A percentile compares a stretch with the other conserved stretches of the same genome.
Evolutionary conservation across 1,139 yeast species (phyloP).

Genomic region (Hemisphaericaspora lyxosophila): DNA sequence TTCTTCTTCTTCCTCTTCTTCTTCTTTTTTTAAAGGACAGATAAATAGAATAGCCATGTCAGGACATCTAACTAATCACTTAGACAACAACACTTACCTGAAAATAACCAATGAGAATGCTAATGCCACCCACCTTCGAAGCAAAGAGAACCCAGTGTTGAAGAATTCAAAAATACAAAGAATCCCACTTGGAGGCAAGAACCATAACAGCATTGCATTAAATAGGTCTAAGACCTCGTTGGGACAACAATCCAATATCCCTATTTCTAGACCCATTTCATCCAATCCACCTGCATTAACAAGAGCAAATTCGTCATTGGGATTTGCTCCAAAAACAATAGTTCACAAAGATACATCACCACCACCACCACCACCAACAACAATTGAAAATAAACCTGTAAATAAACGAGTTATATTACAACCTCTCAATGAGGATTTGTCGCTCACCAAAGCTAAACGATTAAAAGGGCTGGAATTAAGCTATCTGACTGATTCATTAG

Average conservation of each 20-base stretch:
- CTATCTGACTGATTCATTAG: constrained; percentile 11
- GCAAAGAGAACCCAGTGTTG: constrained; percentile 3
- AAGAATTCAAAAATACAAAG: constrained; percentile 17
- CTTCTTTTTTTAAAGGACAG: not conserved
- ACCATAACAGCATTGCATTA: constrained; percentile 36
- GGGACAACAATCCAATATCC: constrained; percentile 14
- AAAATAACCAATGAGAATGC: constrained; percentile 6
- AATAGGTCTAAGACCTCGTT: constrained; percentile 36
- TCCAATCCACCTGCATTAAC: constrained; percentile 26
- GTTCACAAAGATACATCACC: not conserved
- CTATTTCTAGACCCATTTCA: constrained; percentile 14
- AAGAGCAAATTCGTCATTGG: constrained; percentile 42
- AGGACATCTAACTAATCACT: constrained; percentile 3
- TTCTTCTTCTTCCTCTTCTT: constrained; percentile 1
- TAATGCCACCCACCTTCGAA: constrained; percentile 4
- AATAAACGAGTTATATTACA: constrained; percentile 4
- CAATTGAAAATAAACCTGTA: constrained; percentile 3
- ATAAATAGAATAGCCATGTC: constrained; percentile 3
- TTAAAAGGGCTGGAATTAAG: constrained; percentile 1
- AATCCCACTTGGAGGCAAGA: constrained; percentile 53
- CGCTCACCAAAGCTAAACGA: constrained; percentile 4
- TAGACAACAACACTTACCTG: not conserved
- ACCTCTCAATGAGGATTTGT: constrained; percentile 7
- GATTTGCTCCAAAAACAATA: constrained; percentile 23
- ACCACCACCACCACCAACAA: constrained; percentile 5